Evolutionary conservation across 495 filamentous ascomycete genomes (phyloP).

Genomic region (Cercophora scortea): DNA sequence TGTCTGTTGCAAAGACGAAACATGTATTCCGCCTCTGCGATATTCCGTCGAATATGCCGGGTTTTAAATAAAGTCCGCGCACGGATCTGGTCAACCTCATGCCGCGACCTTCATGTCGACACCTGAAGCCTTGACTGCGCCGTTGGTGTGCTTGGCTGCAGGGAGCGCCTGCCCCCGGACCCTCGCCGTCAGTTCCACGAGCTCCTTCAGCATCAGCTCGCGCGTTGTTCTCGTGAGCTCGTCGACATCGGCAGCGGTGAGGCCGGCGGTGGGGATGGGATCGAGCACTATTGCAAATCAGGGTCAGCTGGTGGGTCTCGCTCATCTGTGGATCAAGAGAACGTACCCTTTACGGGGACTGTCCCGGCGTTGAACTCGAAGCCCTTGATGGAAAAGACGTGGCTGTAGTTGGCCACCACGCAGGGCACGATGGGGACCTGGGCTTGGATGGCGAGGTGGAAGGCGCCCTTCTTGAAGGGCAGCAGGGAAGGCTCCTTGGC

Average conservation of each 20-base stretch:
- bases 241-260: constrained; percentile 77
- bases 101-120: constrained; percentile 16
- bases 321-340: not conserved
- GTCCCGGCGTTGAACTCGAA: constrained; percentile 63
- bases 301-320: not conserved
- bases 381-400: constrained; percentile 65
- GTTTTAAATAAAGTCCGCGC: too few relatives aligned
- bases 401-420: constrained; percentile 78
- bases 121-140: constrained; percentile 15
- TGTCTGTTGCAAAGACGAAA: too few relatives aligned
- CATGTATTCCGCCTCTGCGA: too few relatives aligned
- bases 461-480: constrained; percentile 96
- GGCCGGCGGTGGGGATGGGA: constrained; percentile 72
- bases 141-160: constrained; percentile 1
- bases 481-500: constrained; percentile 69
- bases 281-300: constrained; percentile 54
- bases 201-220: constrained; percentile 71
- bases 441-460: constrained; percentile 90
- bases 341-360: constrained; percentile 73
- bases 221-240: constrained; percentile 60
- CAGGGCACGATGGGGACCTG: constrained; percentile 87
- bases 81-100: constrained; percentile 1
- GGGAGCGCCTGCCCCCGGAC: constrained; percentile 8
- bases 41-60: too few relatives aligned
- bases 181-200: constrained; percentile 53